A percentile compares a stretch with the other conserved stretches of the same genome.
Conservation (phyloP, 441 rosid species). For the Euphorbia schlechtendalii region DNA sequence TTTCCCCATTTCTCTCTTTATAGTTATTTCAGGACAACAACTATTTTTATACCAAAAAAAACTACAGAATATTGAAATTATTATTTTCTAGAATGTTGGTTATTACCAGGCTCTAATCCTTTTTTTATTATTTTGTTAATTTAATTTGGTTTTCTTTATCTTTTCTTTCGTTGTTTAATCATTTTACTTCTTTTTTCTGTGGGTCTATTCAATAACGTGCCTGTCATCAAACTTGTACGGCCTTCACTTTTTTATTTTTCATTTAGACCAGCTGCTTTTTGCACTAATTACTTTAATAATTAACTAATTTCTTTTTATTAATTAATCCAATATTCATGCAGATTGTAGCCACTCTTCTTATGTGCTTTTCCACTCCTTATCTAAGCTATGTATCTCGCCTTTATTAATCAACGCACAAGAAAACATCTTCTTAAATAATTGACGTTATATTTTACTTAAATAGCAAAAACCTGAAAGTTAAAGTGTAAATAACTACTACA, state of each 20-base stretch:
- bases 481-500: neutral
- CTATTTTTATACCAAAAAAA: conserved; percentile 16
- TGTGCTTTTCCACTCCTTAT: conserved; percentile 11
- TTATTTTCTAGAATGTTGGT: too few species aligned
- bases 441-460: neutral
- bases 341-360: neutral
- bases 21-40: neutral
- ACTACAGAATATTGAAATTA: neutral
- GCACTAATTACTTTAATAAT: neutral
- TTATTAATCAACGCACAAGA: too few species aligned
- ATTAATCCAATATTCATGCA: neutral
- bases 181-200: conserved; percentile 16
- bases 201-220: conserved; percentile 41
- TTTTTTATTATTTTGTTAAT: neutral
- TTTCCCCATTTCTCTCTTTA: conserved; percentile 34
- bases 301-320: neutral
- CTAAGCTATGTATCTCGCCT: neutral
- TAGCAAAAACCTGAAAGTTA: neutral
- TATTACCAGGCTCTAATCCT: too few species aligned
- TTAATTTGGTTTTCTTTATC: conserved; percentile 11
- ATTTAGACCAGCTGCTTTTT: neutral
- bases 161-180: conserved; percentile 23
- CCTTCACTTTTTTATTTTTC: conserved; percentile 2
- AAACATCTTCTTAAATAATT: too few species aligned
- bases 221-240: conserved; percentile 38